Percentiles rank a stretch among this genome's conserved stretches.
phyloP scores from a whole-genome alignment of 2,329 filamentous ascomycete species.

The Cercospora zeina region DNA sequence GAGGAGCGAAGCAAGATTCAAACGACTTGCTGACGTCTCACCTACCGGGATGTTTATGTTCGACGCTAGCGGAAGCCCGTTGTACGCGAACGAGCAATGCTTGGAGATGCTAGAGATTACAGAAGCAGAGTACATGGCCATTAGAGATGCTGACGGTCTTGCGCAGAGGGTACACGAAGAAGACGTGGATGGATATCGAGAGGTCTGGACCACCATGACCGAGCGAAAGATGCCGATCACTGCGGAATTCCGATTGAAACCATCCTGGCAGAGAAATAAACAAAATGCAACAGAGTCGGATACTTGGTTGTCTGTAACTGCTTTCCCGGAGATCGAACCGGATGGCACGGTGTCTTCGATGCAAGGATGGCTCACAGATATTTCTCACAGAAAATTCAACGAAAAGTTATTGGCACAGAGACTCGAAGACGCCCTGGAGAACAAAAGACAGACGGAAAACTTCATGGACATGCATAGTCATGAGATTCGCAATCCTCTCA shows the following conservation, averaged over 20 bases:
- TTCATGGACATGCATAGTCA: conserved; percentile 46
- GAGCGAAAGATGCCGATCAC: conserved; percentile 40
- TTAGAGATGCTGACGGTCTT: conserved; percentile 18
- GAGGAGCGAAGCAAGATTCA: conserved; percentile 44
- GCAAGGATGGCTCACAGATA: conserved; percentile 41
- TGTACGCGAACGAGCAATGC: conserved; percentile 47
- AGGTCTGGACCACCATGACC: conserved; percentile 38
- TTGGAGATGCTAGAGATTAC: conserved; percentile 40
- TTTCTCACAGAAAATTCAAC: conserved; percentile 39
- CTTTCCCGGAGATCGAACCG: conserved; percentile 38
- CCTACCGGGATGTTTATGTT: conserved; percentile 46
- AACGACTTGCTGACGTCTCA: conserved; percentile 43
- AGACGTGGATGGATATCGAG: conserved; percentile 40
- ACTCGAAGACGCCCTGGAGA: conserved; percentile 42
- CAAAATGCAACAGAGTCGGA: conserved; percentile 35
- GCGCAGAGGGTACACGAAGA: conserved; percentile 37
- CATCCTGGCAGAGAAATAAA: conserved; percentile 39
- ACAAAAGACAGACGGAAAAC: conserved; percentile 42
- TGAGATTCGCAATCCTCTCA: conserved; percentile 49
- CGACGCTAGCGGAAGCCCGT: conserved; percentile 39
- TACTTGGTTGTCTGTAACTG: conserved; percentile 39
- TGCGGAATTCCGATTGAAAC: conserved; percentile 44
- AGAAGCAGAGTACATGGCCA: conserved; percentile 23
- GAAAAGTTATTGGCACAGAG: conserved; percentile 37
- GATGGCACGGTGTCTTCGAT: conserved; percentile 36